Base-by-base conservation (phyloP, 306 rosid species). In the Glycyrrhiza uralensis region DNA sequence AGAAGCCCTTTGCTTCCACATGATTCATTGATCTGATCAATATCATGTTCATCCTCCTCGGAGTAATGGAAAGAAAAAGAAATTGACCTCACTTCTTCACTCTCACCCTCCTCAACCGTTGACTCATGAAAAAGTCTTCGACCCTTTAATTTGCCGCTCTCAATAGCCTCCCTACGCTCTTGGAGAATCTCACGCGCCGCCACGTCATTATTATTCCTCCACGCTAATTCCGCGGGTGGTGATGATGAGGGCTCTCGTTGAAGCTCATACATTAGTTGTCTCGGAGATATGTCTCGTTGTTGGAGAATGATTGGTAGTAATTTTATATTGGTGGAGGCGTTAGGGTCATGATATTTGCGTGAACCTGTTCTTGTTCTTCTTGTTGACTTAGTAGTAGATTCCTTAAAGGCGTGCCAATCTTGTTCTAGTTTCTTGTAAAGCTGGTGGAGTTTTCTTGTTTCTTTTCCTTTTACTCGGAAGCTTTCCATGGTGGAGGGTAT, bases 121-220 rank as follows among this genome's bases (percentile, higher is more conserved):
- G 20, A 76, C 30, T n/a, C n/a, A n/a, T 67, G 72, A 33, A 90
- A 86, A 35, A 84, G 89, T 50, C 84, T 54, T 29, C 89, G 60
- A 1, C 93, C 87, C 71, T 81, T 85, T 10, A 87, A 68, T 30
- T 47, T 78, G 2, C 87, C 91, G 0, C 82, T 75, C 51, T 74
- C 80, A 2, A 86, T 74, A 26, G 79, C 84, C 3, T 64, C 87
- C 18, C 78, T 65, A 14, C 90, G 74, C 58, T 87, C 85, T 41
- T 66, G 59, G 15, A 57, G 33, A 7, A 70, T 80, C 81, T 89
- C 90, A 41, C 66, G 58, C 30, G 54, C 81, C 3, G 54, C 77
- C 17, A 62, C 13, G 13, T 77, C 79, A 5, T 61, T 54, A 23
- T 23, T 29, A 5, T 28, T 19, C 28, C 36, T 46, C 79, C 14